These are phyloP conservation scores for Diplotaxis tenuifolia DNA, from an alignment of 345 rosid genomes.

Conservation along the genomic window DNA sequence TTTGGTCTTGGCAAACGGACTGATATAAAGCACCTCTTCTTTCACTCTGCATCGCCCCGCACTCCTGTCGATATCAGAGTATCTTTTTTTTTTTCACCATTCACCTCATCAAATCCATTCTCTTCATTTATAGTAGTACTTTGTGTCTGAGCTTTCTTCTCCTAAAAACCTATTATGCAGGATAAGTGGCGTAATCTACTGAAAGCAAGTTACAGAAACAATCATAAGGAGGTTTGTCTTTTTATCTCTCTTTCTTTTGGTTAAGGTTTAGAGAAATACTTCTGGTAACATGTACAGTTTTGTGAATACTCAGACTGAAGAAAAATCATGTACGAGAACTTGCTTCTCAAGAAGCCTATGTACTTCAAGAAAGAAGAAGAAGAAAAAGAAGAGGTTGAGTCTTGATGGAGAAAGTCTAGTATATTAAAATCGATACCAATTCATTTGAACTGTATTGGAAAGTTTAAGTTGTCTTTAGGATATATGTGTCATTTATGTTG, in stretches of 20 bases:
- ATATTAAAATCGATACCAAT: not conserved
- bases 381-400: not conserved
- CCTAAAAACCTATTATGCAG: not conserved
- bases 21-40: conserved; percentile 69
- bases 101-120: too few species aligned
- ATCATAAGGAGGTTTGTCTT: conserved; percentile 52
- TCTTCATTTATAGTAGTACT: not conserved
- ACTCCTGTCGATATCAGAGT: conserved; percentile 94
- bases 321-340: conserved; percentile 62
- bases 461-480: not conserved
- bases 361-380: too few species aligned
- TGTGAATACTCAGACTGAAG: conserved; percentile 50
- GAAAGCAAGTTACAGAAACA: conserved; percentile 50
- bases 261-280: not conserved
- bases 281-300: conserved; percentile 2
- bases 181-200: conserved; percentile 76
- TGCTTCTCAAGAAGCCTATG: too few species aligned
- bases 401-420: not conserved
- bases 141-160: not conserved
- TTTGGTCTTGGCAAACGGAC: conserved; percentile 95
- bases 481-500: not conserved
- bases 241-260: not conserved
- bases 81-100: conserved; percentile 23
- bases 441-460: not conserved
- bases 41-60: conserved; percentile 63